Percentiles rank a stretch among this genome's conserved stretches.
Evolutionary conservation across 768 basidiomycete genomes (phyloP).

Genomic region (Chalciporus pseudorubinellus): DNA sequence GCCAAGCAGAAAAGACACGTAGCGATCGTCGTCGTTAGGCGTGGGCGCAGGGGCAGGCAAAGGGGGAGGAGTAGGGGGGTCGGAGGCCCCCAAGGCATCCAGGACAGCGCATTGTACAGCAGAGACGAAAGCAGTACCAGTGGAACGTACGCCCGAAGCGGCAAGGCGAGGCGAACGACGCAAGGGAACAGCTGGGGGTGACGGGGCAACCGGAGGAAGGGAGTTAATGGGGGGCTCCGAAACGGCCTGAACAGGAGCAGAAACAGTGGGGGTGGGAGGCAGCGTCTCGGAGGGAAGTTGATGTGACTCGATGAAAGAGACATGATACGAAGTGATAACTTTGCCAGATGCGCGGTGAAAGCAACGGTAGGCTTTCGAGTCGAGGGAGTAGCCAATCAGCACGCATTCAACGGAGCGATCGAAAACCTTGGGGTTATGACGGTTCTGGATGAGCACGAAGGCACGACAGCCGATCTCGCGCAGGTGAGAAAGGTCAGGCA

Average conservation of each 20-base stretch:
- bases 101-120: no score
- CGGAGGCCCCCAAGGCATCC: no score
- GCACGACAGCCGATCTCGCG: constrained; percentile 6
- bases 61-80: not conserved
- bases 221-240: no score
- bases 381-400: constrained; percentile 9
- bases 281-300: not conserved
- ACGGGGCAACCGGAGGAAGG: no score
- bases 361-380: constrained; percentile 13
- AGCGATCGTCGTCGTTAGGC: not conserved
- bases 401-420: constrained; percentile 3
- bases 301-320: constrained; percentile 22
- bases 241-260: not conserved
- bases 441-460: constrained; percentile 24
- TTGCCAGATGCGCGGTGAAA: constrained; percentile 4
- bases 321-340: constrained; percentile 16
- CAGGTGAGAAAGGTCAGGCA: no score
- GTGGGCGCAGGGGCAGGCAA: not conserved
- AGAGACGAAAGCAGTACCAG: no score
- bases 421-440: constrained; percentile 29
- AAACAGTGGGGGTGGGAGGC: constrained; percentile 17
- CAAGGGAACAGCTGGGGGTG: no score
- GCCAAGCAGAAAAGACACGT: no score
- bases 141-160: no score
- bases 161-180: no score